A percentile compares a stretch with the other conserved stretches of the same genome.
Conservation (phyloP, 164 flowering plant genomes). For the Amborella trichopoda region DNA sequence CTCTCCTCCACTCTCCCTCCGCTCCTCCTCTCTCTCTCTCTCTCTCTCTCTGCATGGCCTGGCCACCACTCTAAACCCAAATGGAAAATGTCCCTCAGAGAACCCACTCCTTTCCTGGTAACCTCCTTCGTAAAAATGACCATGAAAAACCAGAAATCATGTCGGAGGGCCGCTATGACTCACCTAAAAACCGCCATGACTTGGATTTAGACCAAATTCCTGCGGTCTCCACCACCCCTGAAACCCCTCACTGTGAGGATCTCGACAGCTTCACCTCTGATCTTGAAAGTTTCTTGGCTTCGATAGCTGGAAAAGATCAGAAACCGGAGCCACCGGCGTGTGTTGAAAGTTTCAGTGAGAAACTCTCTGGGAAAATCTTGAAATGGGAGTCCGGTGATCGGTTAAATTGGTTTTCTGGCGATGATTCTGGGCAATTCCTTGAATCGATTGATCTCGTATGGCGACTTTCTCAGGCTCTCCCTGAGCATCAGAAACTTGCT, state of each 20-base stretch:
- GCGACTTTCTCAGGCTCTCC: conserved; percentile 13
- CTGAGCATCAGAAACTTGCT: conserved; percentile 14
- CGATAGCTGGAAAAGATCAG: background rate
- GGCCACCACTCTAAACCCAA: conserved; percentile 1
- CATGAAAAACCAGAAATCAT: background rate
- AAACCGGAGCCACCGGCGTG: conserved; percentile 19
- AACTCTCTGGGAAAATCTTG: conserved; percentile 17
- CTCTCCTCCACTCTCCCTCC: background rate
- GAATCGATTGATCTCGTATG: conserved; percentile 17
- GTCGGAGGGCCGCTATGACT: conserved; percentile 4
- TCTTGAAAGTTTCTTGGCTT: conserved; percentile 15
- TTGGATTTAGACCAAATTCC: too few species aligned
- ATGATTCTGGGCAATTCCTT: conserved; percentile 9
- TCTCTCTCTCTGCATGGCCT: background rate
- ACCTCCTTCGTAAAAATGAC: background rate
- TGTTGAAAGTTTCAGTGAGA: conserved; percentile 15
- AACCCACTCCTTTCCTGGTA: background rate
- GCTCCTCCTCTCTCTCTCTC: conserved; percentile 1
- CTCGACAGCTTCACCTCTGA: conserved; percentile 8
- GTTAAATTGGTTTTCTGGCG: conserved; percentile 15
- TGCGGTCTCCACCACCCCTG: too few species aligned
- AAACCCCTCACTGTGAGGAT: conserved; percentile 2
- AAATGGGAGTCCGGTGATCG: conserved; percentile 18
- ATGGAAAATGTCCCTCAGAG: background rate
- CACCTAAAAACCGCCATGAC: background rate